phyloP scores from a whole-genome alignment of 2,329 filamentous ascomycete genomes.

The Xylaria sp. region DNA sequence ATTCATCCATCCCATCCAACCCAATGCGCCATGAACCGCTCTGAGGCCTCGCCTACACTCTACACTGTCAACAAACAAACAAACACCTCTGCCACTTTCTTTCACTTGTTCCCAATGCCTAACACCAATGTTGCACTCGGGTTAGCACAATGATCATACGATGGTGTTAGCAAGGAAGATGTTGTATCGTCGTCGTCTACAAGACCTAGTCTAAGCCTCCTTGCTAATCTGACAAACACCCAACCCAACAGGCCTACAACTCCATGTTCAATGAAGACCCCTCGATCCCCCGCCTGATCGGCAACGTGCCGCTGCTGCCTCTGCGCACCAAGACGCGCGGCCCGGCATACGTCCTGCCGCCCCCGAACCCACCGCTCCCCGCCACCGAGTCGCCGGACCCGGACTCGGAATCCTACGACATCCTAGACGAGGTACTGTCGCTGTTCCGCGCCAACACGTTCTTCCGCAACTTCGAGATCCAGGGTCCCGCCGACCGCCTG shows the following conservation, averaged over 20 bases:
- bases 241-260: slow-evolving; percentile 82
- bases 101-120: slow-evolving; percentile 1
- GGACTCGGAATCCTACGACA: slow-evolving; percentile 93
- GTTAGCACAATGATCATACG: neutral
- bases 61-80: neutral
- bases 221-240: slow-evolving; percentile 26
- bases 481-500: slow-evolving; percentile 92
- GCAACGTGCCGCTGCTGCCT: slow-evolving; percentile 94
- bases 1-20: neutral
- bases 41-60: neutral
- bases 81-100: slow-evolving; percentile 5
- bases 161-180: slow-evolving; percentile 20
- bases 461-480: slow-evolving; percentile 99
- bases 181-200: neutral
- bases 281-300: slow-evolving; percentile 70
- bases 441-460: slow-evolving; percentile 98
- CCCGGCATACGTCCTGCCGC: slow-evolving; percentile 86
- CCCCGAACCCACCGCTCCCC: slow-evolving; percentile 66
- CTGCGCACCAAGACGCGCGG: slow-evolving; percentile 95
- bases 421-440: slow-evolving; percentile 90
- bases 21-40: slow-evolving; percentile 6
- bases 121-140: neutral
- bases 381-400: slow-evolving; percentile 77
- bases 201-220: neutral
- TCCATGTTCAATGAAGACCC: slow-evolving; percentile 93